Conservation (phyloP, 345 rosid genomes). For the Pistacia integerrima region DNA sequence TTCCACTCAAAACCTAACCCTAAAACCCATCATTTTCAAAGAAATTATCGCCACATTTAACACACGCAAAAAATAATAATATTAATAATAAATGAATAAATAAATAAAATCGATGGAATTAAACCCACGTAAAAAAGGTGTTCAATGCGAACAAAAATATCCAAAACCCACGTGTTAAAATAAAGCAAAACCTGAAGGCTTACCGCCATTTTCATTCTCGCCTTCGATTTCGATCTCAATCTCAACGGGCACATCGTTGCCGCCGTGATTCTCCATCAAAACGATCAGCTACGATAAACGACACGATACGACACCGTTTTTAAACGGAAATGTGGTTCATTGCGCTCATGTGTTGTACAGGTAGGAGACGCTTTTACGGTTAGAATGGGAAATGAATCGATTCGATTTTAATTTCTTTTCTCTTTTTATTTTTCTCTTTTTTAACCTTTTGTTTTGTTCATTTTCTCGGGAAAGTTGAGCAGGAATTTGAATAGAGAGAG, state of each 20-base stretch:
- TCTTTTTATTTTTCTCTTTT: too few relatives aligned
- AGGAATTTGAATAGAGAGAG: neutral
- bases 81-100: too few relatives aligned
- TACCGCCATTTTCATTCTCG: neutral
- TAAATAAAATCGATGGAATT: too few relatives aligned
- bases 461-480: neutral
- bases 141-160: too few relatives aligned
- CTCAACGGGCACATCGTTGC: neutral
- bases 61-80: too few relatives aligned
- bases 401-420: neutral
- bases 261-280: neutral
- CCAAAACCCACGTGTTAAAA: too few relatives aligned
- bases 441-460: too few relatives aligned
- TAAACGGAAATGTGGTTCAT: neutral
- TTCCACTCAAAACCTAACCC: too few relatives aligned
- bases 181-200: neutral
- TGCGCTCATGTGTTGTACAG: neutral
- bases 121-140: too few relatives aligned
- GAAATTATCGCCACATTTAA: too few relatives aligned
- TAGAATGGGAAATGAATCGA: neutral
- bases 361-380: neutral
- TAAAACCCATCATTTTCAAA: too few relatives aligned
- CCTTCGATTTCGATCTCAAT: neutral
- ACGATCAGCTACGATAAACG: neutral
- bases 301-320: neutral